Evolutionary conservation across 169 alveolate species (phyloP).

Genomic region (Eimeria sp.): DNA sequence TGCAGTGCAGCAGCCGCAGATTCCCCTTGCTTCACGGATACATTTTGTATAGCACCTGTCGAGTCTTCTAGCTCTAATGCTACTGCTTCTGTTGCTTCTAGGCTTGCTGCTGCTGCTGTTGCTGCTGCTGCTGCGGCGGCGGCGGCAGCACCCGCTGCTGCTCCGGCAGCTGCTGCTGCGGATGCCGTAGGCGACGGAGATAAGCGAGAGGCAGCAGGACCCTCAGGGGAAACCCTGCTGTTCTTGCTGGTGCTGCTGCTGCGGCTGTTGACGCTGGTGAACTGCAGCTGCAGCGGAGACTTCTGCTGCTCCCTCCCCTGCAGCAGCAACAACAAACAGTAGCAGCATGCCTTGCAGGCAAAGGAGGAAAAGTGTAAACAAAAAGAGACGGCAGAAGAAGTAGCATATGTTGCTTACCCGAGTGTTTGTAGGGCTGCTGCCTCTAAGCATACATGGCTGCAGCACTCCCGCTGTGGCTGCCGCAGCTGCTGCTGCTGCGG

Average conservation of each 20-base stretch:
- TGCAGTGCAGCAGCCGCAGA: slow-evolving; percentile 5
- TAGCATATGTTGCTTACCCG: background rate
- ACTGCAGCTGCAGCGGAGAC: background rate
- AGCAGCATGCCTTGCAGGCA: background rate
- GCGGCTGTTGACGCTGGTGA: background rate
- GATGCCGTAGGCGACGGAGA: slow-evolving; percentile 2
- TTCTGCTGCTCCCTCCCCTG: slow-evolving; percentile 9
- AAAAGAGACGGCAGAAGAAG: background rate
- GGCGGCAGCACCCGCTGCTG: slow-evolving; percentile 18
- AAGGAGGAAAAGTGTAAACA: background rate
- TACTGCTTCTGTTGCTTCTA: background rate
- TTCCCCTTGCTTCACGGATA: background rate
- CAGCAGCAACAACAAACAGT: background rate
- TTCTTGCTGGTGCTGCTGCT: background rate
- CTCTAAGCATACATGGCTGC: background rate
- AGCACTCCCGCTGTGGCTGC: slow-evolving; percentile 8
- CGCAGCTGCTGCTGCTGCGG: slow-evolving; percentile 6
- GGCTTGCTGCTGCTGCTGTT: no score
- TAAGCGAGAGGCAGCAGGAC: background rate
- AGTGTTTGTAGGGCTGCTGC: background rate
- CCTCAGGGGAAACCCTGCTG: background rate
- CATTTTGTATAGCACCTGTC: background rate
- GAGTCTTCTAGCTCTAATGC: slow-evolving; percentile 27
- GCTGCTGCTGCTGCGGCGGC: background rate
- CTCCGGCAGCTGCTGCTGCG: slow-evolving; percentile 8